Conservation (phyloP, 2,329 filamentous ascomycete genomes). For the Neonectria sp. region DNA sequence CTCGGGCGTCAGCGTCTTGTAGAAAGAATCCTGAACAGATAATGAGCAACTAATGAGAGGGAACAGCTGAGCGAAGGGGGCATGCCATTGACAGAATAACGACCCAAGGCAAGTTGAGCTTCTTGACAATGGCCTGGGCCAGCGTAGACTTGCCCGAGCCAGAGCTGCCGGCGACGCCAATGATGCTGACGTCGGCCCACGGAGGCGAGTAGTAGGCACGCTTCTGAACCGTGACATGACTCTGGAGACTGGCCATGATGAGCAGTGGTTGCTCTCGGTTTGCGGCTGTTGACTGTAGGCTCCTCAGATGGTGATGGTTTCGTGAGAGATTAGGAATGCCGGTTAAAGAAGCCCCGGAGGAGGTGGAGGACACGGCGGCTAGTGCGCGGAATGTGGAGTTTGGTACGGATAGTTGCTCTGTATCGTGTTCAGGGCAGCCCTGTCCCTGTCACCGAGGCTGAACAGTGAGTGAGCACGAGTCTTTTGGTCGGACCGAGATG, state of each 20-base stretch:
- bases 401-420: neutral
- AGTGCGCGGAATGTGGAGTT: constrained; percentile 19
- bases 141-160: constrained; percentile 96
- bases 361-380: constrained; percentile 15
- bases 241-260: constrained; percentile 50
- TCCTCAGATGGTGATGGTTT: constrained; percentile 18
- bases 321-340: constrained; percentile 12
- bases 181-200: constrained; percentile 97
- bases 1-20: constrained; percentile 88
- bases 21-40: constrained; percentile 88
- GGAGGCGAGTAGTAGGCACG: constrained; percentile 89
- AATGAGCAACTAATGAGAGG: constrained; percentile 39
- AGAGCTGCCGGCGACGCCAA: constrained; percentile 95
- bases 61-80: constrained; percentile 22
- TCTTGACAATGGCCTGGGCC: constrained; percentile 90
- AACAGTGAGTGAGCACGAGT: constrained; percentile 15
- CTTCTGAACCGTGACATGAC: constrained; percentile 66
- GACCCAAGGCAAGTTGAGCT: constrained; percentile 95
- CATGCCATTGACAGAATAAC: constrained; percentile 96
- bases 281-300: constrained; percentile 6
- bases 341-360: constrained; percentile 8
- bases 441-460: constrained; percentile 23
- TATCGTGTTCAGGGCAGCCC: constrained; percentile 24
- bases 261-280: constrained; percentile 32
- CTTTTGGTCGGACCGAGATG: constrained; percentile 16